Evolutionary conservation across 192 early-diverging fungal genomes (phyloP), one percentile per base, ranked within the genome.

Genomic region (Coemansia sp.): DNA sequence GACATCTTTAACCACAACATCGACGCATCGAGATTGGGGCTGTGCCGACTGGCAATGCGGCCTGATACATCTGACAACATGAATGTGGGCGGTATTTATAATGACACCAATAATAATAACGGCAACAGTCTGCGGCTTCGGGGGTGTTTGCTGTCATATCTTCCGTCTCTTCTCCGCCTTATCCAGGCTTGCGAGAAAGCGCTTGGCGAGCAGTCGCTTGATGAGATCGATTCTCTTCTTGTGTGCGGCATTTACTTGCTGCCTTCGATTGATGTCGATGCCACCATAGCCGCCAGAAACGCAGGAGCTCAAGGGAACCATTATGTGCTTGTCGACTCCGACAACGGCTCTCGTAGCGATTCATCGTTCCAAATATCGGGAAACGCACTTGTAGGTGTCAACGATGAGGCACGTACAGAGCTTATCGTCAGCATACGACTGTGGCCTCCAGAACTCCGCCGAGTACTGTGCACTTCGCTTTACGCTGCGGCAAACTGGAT

Each of bases 151-250:
- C 68, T 90, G 1, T 71, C 88, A 1, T 86, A 86, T 15, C 76
- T 91, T 10, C 90, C 89, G 47, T 86, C 92, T 3, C 62, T 90
- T 26, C 81, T 93, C 54, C 89, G 89, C 53, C 73, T 93, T 32
- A 65, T 91, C 26, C 92, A 93, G 69, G 87, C 85, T 0, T 91
- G 90, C 62, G 88, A 90, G 45, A 90, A 90, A 54, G 76, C 81
- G 0, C 69, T 84, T 9, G 81, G 77, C 58, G 68, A 77, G 1
- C 85, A 85, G 38, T 79, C 76, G 13, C 70, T 92, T 11, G 79
- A 81, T 18, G 86, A 87, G 5, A 86, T 93, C 45, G 91, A 90
- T 68, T 91, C 88, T 1, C 71, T 92, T 4, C 79, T 93, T 3
- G 89, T 87, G 5, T 88, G 89, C 59, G 90, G 92, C 7, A 67